Conservation (phyloP, 2,329 filamentous ascomycete genomes). For the Fusarium albidum region DNA sequence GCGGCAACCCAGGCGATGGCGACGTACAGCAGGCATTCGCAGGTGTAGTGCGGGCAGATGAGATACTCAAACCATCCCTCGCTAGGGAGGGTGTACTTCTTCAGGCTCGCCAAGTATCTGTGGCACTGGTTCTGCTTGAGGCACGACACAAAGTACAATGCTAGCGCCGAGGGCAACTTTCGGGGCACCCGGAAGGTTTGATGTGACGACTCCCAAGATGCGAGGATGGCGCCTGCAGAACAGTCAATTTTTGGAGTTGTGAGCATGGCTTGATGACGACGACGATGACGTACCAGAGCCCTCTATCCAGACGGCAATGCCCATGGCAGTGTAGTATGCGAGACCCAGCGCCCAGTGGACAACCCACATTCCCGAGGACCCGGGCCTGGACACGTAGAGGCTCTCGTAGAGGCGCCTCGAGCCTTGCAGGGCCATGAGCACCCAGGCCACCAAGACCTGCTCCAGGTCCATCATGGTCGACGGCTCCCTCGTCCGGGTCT, state of each 20-base stretch:
- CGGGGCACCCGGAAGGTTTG: constrained; percentile 31
- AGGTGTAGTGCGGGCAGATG: constrained; percentile 90
- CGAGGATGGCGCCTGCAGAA: constrained; percentile 44
- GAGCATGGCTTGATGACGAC: constrained; percentile 1
- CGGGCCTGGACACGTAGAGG: constrained; percentile 66
- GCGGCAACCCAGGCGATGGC: constrained; percentile 79
- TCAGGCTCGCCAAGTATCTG: constrained; percentile 71
- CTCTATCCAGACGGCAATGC: constrained; percentile 85
- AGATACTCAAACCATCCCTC: constrained; percentile 75
- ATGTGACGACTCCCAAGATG: constrained; percentile 42
- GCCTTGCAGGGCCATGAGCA: constrained; percentile 79
- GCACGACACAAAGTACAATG: constrained; percentile 75
- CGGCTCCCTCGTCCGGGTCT: constrained; percentile 34
- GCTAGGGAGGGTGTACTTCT: constrained; percentile 84
- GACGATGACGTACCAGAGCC: constrained; percentile 65
- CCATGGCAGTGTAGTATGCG: constrained; percentile 77
- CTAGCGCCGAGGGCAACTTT: constrained; percentile 55
- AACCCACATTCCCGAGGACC: constrained; percentile 81
- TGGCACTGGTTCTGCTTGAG: constrained; percentile 79
- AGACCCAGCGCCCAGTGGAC: constrained; percentile 84
- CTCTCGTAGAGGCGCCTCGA: constrained; percentile 80
- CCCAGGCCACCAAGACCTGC: constrained; percentile 73
- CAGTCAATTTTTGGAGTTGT: constrained; percentile 15
- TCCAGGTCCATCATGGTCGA: constrained; percentile 64
- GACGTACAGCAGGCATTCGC: constrained; percentile 85